A percentile compares a stretch with the other conserved stretches of the same genome.
phyloP scores from a whole-genome alignment of 345 rosid species.

The Citrus australasica region DNA sequence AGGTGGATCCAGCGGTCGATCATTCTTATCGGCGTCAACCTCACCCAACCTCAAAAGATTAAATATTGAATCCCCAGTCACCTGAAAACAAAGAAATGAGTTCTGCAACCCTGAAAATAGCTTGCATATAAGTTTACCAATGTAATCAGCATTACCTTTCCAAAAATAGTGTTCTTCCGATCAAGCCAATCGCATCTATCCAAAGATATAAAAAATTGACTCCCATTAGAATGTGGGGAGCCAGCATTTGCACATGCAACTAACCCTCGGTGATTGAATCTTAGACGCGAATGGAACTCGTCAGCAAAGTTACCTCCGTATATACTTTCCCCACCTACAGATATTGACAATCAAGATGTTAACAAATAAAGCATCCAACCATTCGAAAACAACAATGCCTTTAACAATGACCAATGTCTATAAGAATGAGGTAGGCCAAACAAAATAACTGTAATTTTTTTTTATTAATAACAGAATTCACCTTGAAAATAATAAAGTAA shows the following conservation, averaged over 20 bases:
- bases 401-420: not conserved
- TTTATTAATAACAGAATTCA: not conserved
- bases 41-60: conserved; percentile 78
- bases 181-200: conserved; percentile 96
- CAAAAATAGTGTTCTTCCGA: conserved; percentile 72
- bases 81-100: conserved; percentile 37
- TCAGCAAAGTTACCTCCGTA: conserved; percentile 70
- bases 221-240: conserved; percentile 78
- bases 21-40: conserved; percentile 70
- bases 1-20: conserved; percentile 75
- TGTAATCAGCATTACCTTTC: conserved; percentile 54
- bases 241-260: conserved; percentile 95
- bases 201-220: conserved; percentile 89
- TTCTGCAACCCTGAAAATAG: conserved; percentile 2
- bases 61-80: conserved; percentile 84
- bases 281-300: conserved; percentile 81
- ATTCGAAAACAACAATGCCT: not conserved
- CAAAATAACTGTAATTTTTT: not conserved
- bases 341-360: not conserved
- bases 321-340: conserved; percentile 78
- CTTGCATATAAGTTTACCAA: not conserved
- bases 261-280: conserved; percentile 87
- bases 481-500: not conserved
- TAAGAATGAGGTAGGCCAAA: not conserved
- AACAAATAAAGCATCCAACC: not conserved